These are phyloP conservation scores for Backusella tarrabulga DNA, from an alignment of 192 early-diverging fungal species.

Conservation along the genomic window DNA sequence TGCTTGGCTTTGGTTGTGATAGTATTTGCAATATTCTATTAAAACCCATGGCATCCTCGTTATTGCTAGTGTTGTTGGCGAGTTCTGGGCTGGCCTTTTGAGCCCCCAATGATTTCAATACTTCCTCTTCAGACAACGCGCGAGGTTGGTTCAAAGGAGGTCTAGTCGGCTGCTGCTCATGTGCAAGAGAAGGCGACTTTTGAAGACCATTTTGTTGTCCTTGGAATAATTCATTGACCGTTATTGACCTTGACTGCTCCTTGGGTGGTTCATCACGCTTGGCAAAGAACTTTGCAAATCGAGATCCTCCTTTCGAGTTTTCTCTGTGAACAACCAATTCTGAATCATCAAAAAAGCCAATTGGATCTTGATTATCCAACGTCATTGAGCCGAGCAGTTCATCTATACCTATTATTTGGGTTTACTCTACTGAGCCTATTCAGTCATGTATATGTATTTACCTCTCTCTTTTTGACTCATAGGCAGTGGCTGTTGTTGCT, in stretches of 20 bases:
- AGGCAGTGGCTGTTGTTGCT: neutral
- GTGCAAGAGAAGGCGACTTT: neutral
- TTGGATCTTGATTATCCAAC: neutral
- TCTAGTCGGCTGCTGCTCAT: neutral
- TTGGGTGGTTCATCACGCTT: constrained; percentile 39
- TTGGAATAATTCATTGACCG: constrained; percentile 52
- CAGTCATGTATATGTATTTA: neutral
- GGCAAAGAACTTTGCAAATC: constrained; percentile 59
- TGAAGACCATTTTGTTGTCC: constrained; percentile 22
- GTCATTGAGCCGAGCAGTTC: neutral
- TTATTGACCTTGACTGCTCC: constrained; percentile 19
- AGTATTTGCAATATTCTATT: constrained; percentile 54
- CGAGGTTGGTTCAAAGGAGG: neutral
- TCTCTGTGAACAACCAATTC: constrained; percentile 32
- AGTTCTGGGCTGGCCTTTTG: constrained; percentile 10
- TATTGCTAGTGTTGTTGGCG: neutral
- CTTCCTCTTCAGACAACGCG: constrained; percentile 52
- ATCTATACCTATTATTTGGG: neutral
- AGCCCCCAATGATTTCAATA: constrained; percentile 46
- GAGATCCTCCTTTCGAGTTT: constrained; percentile 47
- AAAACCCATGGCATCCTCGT: constrained; percentile 51
- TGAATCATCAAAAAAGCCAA: constrained; percentile 38
- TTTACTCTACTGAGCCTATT: too few species aligned
- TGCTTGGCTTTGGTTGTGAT: constrained; percentile 43
- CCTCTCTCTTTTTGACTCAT: neutral